Evolutionary conservation across 2,329 filamentous ascomycete genomes (phyloP).

Genomic region (Periconia sp.): DNA sequence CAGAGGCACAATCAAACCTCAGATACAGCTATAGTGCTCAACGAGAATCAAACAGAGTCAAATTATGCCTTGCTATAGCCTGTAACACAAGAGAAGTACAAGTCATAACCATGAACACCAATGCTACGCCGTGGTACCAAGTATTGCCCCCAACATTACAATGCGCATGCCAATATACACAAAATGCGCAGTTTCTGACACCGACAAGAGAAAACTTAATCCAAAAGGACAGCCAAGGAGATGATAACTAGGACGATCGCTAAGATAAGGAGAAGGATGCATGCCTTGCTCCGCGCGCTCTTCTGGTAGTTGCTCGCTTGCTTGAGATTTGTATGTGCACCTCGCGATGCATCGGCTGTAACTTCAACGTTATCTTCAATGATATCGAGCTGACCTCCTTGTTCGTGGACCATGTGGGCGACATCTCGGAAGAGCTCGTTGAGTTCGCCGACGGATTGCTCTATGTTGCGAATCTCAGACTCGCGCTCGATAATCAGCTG

Average conservation of each 20-base stretch:
- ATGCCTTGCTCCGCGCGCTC: conserved; percentile 92
- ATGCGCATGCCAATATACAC: conserved; percentile 16
- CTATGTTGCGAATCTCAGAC: conserved; percentile 95
- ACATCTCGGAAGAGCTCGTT: conserved; percentile 98
- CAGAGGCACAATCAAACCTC: too few species aligned
- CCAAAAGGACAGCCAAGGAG: conserved; percentile 82
- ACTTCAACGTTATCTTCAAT: conserved; percentile 89
- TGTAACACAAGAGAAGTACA: neutral
- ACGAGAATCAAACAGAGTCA: neutral
- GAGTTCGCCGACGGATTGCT: conserved; percentile 91
- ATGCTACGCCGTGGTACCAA: conserved; percentile 25
- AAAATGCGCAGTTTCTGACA: conserved; percentile 7
- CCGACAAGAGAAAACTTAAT: conserved; percentile 54
- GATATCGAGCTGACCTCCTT: conserved; percentile 85
- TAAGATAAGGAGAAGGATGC: conserved; percentile 87
- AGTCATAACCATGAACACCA: conserved; percentile 6
- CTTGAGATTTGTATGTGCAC: conserved; percentile 84
- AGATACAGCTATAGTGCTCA: too few species aligned
- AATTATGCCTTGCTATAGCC: too few species aligned
- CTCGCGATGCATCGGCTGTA: conserved; percentile 79
- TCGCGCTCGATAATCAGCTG: conserved; percentile 94
- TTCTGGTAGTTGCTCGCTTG: conserved; percentile 92
- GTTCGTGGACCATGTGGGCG: conserved; percentile 95
- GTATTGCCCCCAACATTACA: conserved; percentile 17
- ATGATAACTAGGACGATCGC: conserved; percentile 89